phyloP scores from a whole-genome alignment of 2,329 filamentous ascomycete genomes.

The Bipolaris bicolor region DNA sequence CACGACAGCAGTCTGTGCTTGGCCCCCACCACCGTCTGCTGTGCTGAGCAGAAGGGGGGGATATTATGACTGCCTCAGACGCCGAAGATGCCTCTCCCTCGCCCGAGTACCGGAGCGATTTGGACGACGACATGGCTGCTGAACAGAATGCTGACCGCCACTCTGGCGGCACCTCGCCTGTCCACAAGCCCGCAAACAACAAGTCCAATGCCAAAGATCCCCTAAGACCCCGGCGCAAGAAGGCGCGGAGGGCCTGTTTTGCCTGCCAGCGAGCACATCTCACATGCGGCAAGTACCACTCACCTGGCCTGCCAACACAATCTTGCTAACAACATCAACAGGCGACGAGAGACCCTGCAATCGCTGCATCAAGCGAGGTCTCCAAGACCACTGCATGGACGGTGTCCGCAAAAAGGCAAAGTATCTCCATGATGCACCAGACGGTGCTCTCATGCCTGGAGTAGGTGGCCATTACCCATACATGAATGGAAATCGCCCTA shows the following conservation, averaged over 20 bases:
- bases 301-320: too few species aligned
- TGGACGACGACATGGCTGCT: conserved; percentile 53
- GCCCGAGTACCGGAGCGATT: conserved; percentile 54
- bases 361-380: conserved; percentile 89
- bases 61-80: conserved; percentile 58
- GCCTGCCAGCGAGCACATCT: conserved; percentile 96
- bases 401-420: conserved; percentile 98
- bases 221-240: conserved; percentile 86
- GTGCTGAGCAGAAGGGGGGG: conserved; percentile 34
- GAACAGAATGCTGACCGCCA: conserved; percentile 49
- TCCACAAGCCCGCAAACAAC: conserved; percentile 41
- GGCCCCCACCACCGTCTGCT: conserved; percentile 26
- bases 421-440: conserved; percentile 94
- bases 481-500: conserved; percentile 57
- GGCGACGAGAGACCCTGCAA: conserved; percentile 95
- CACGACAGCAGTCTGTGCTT: conserved; percentile 44
- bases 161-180: conserved; percentile 44
- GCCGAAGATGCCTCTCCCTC: conserved; percentile 56
- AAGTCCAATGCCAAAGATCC: conserved; percentile 79
- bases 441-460: conserved; percentile 87
- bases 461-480: conserved; percentile 72
- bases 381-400: conserved; percentile 91
- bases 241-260: conserved; percentile 93
- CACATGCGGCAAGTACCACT: conserved; percentile 83
- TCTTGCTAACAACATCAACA: conserved; percentile 49